phyloP scores from a whole-genome alignment of 2,329 filamentous ascomycete genomes.

The Venturia effusa region DNA sequence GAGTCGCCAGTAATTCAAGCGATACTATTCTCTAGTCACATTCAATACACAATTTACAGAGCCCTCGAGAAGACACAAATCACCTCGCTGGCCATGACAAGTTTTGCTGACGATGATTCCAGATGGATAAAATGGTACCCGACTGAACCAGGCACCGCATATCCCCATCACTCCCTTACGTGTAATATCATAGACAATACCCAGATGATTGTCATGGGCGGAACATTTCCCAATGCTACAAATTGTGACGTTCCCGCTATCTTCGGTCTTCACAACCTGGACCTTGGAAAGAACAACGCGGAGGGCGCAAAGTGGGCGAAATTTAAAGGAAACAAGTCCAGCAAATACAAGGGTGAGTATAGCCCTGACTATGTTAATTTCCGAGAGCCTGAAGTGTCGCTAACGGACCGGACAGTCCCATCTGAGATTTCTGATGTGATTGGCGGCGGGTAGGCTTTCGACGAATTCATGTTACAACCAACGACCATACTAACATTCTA shows the following conservation, averaged over 20 bases:
- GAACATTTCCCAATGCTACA: slow-evolving; percentile 40
- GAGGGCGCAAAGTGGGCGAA: slow-evolving; percentile 40
- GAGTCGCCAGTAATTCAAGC: no score
- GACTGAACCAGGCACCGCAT: slow-evolving; percentile 28
- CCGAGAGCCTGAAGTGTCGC: slow-evolving; percentile 12
- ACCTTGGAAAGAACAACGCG: slow-evolving; percentile 37
- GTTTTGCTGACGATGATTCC: no score
- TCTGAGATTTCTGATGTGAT: not conserved
- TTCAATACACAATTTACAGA: no score
- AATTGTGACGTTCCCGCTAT: slow-evolving; percentile 42
- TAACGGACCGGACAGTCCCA: not conserved
- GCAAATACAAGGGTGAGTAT: slow-evolving; percentile 41
- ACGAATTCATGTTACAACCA: not conserved
- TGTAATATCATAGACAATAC: slow-evolving; percentile 46
- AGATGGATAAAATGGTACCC: not conserved
- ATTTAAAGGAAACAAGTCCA: slow-evolving; percentile 38
- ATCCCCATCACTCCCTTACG: slow-evolving; percentile 44
- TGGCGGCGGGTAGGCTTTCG: not conserved
- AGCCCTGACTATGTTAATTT: slow-evolving; percentile 38
- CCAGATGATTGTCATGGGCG: slow-evolving; percentile 55
- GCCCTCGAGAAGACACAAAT: no score
- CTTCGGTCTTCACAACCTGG: slow-evolving; percentile 46
- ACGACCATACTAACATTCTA: not conserved
- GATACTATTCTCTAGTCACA: no score
- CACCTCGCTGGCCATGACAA: no score